Evolutionary conservation across 345 rosid species (phyloP), one percentile per base, ranked within the genome.

Genomic region (Populus davidiana): DNA sequence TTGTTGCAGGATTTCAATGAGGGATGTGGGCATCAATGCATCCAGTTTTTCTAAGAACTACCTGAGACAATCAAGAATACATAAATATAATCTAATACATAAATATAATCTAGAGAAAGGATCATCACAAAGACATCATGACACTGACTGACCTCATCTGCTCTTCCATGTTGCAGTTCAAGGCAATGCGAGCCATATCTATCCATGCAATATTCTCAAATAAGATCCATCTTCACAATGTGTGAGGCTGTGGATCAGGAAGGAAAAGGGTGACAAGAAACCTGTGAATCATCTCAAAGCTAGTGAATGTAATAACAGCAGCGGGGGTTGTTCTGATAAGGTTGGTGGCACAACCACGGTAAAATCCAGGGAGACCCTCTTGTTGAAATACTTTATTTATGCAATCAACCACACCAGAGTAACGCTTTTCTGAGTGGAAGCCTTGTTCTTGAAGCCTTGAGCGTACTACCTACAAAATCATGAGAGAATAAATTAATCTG

Each of bases 391-490:
- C 76, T 70, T 82, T 78, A n/a, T 47, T 78, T 69, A 79, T 79
- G 82, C 98, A 94, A 47, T 92, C 96, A 65, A 87, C 65, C 71
- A 89, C 85, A 0, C 98, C 94, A 4, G 90, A 70, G 82, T 91
- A 94, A 9, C 91, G 91, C 82, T 89, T 90, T 83, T 91, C 97
- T 21, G 90, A 87, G 76, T 89, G 93, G 79, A 83, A 91, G 21
- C 98, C 98, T 83, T 94, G 98, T 80, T 92, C 98, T 84, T 92
- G 97, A 71, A 94, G 93, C 85, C 94, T 92, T 31, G 98, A 88
- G 36, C 98, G 81, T n/a, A 94, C 94, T 43, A 92, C 95, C 97
- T 91, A 73, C 61, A 75, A 36, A 62, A 69, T 31, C 52, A 20
- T 38, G 31, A 73, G 64, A 83, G 33, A 78, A 76, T 23, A 39